Base-by-base conservation (phyloP, 768 basidiomycete species). In the Holtermanniella nyarrowii region DNA sequence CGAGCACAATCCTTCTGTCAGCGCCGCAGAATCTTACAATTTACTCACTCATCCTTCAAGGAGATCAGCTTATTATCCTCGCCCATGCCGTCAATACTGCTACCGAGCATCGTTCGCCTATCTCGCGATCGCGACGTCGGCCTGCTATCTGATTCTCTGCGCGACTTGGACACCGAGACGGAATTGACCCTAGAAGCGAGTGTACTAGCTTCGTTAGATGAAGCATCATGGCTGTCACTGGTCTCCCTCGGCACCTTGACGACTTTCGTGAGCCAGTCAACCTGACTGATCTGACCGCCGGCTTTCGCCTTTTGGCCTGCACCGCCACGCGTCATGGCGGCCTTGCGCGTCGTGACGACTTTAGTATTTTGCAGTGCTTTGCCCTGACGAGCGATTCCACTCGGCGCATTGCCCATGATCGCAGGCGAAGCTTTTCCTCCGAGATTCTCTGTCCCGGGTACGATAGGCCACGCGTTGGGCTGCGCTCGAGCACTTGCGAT, bases 251-350 rank as follows among this genome's bases (percentile, higher is more conserved):
- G 51, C 16, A 42, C 47, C 50, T 65, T 63, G 41, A 71, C 64
- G 20, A 66, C 66, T 40, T 65, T 66, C 23, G 60, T 64, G 13
- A 67, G 46, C 65, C 65, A 67, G 21, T 67, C 65, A 12, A 71
- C 52, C 55, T 69, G 68, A 41, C 69, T 67, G 58, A 71, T 60
- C n/a, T 57, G 56, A 22, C 64, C 67, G 27, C 50, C 55, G 2
- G 48, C 50, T 42, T 47, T 50, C 13, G 42, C 43, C 39, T 46
- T 54, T 58, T 63, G 13, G 20, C 62, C 56, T 4, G 46, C 52
- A 13, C 62, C 61, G 7, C 69, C 69, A n/a, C 69, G 41, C 4
- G 69, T 71, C 69, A 71, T 71, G 0, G 63, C 68, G 2, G 59
- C 53, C 27, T 66, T 65, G 12, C 46, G 25, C 4, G 25, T 25